Conservation (phyloP, 129 eudicot species). For the Rutidosis leptorrhynchoides region DNA sequence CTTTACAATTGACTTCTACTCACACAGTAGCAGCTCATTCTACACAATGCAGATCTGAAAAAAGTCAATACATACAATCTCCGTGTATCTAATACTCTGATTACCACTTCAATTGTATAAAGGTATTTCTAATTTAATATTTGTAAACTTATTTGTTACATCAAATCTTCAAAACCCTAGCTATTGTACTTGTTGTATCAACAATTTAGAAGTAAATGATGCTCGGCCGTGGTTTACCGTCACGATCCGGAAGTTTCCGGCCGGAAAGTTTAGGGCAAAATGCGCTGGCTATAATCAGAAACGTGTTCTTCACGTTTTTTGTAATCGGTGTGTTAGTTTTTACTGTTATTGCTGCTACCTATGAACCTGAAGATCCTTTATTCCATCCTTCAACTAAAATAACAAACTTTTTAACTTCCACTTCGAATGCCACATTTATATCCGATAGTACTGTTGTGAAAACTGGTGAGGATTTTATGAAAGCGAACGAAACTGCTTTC, state of each 20-base stretch:
- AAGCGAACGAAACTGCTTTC: conserved; percentile 47
- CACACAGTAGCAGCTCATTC: conserved; percentile 19
- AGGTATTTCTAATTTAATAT: conserved; percentile 20
- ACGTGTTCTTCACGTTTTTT: conserved; percentile 66
- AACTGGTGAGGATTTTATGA: conserved; percentile 89
- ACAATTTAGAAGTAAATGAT: conserved; percentile 30
- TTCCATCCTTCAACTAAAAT: conserved; percentile 71
- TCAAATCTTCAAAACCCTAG: not conserved
- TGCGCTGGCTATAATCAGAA: conserved; percentile 64
- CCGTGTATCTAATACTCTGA: conserved; percentile 12
- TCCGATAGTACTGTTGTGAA: conserved; percentile 59
- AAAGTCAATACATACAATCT: not conserved
- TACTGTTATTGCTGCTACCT: conserved; percentile 79
- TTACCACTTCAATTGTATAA: conserved; percentile 19
- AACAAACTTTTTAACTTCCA: conserved; percentile 62
- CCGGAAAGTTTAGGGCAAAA: conserved; percentile 75
- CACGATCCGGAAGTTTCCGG: conserved; percentile 63
- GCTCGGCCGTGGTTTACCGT: conserved; percentile 50
- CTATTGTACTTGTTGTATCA: conserved; percentile 22
- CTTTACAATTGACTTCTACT: not conserved
- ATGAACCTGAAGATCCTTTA: conserved; percentile 80
- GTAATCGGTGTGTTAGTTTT: conserved; percentile 72
- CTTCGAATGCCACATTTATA: conserved; percentile 71
- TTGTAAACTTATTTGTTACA: not conserved
- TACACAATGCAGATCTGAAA: conserved; percentile 19